Base-by-base conservation (phyloP, 164 flowering plant species). In the Piper betle region DNA sequence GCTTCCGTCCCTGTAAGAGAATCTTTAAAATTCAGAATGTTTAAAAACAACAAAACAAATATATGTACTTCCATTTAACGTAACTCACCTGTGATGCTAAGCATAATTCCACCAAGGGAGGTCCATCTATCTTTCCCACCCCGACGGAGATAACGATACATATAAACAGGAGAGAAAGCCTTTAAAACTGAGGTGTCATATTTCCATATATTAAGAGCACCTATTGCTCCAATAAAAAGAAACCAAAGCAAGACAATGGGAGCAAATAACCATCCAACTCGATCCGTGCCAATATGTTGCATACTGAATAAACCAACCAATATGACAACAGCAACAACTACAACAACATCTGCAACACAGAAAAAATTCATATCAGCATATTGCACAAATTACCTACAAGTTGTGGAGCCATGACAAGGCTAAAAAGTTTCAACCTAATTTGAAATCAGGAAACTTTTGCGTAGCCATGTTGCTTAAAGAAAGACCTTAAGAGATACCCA, bases 271-370 rank as follows among this genome's bases (percentile, higher is more conserved):
- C 97, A 90, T 39, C 96, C 87, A 68, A 93, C 96, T 76, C 61
- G 86, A 61, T 90, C 94, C 9, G 98, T 87, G 11, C 98, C 98
- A 63, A 86, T 88, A 68, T 85, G 98, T 71, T 93, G 97, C 92
- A 93, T 69, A 81, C 97, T 90, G 71, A 93, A 93, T 66, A 93
- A 78, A 25, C 94, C 92, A 7, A 90, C 86, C 50, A 93, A 69
- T 57, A 93, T 82, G 58, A 84, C 52, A 39, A 82, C 87, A 15
- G 98, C 83, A 65, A 85, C 94, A 62, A 90, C 37, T 25, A 92
- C 84, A 39, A 89, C 96, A 13, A 87, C 79, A 75, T 80, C 98
- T 92, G 90, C 61, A 67, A 37, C 64, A 71, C 55, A 9, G 37
- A 59, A 17, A 4, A 53, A 62, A 56, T 17, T 17, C 20, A 16